Conservation (phyloP, 1,284 basidiomycete species). For the Cutaneotrichosporon sp. region DNA sequence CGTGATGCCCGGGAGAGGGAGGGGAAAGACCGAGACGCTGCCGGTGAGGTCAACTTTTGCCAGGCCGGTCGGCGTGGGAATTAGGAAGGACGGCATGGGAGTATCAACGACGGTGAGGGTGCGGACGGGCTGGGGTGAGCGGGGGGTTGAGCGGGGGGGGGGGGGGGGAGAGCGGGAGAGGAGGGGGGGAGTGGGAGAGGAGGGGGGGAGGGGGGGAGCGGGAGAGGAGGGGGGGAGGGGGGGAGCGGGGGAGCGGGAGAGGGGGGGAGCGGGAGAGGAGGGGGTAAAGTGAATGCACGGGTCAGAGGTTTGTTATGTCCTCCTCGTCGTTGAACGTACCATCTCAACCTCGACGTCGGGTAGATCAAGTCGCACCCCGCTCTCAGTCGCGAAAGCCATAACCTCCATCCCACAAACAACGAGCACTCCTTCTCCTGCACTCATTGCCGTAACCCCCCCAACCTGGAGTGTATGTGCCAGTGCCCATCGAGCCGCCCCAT, state of each 20-base stretch:
- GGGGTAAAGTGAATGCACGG: neutral
- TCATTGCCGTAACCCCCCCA: neutral
- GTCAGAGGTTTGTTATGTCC: too few relatives aligned
- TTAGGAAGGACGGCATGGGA: neutral
- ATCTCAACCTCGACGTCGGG: neutral
- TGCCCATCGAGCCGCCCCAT: conserved; percentile 6
- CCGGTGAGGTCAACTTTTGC: conserved; percentile 1
- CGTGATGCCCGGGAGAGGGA: conserved; percentile 17
- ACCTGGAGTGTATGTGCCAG: neutral
- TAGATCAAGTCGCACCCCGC: conserved; percentile 1
- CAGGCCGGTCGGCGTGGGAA: neutral
- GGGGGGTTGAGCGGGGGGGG: too few relatives aligned
- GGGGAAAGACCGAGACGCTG: neutral
- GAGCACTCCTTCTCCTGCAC: conserved; percentile 1
- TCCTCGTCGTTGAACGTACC: neutral
- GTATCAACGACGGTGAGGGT: neutral
- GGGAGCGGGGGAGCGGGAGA: too few relatives aligned
- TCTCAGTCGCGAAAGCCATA: conserved; percentile 3
- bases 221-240: too few relatives aligned
- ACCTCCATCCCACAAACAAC: conserved; percentile 13
- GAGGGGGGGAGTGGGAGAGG: too few relatives aligned
- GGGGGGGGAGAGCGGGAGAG: too few relatives aligned
- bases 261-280: too few relatives aligned
- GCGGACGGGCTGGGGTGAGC: conserved; percentile 2
- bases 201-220: too few relatives aligned